Evolutionary conservation across 2,329 filamentous ascomycete species (phyloP).

Genomic region (Paraphaeosphaeria sporulosa): DNA sequence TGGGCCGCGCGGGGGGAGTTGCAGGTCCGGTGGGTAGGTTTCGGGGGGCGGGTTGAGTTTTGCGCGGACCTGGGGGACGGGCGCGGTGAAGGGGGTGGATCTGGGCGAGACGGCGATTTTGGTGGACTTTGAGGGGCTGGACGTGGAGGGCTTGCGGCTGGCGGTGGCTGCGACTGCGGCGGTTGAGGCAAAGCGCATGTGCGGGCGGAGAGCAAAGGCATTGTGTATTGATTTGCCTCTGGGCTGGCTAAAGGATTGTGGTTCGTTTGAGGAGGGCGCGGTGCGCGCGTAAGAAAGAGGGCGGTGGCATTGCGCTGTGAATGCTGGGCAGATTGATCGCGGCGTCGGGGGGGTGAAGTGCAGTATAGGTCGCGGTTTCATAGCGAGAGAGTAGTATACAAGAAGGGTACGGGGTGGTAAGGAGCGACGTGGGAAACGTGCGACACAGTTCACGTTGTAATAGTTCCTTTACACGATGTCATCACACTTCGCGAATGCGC

Average conservation of each 20-base stretch:
- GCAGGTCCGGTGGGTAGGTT: slow-evolving; percentile 75
- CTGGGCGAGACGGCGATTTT: slow-evolving; percentile 15
- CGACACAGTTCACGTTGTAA: neutral
- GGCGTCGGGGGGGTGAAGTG: slow-evolving; percentile 10
- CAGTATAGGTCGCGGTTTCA: slow-evolving; percentile 33
- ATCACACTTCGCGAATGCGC: slow-evolving; percentile 34
- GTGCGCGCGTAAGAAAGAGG: slow-evolving; percentile 10
- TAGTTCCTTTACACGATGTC: slow-evolving; percentile 34
- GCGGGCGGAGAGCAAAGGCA: neutral
- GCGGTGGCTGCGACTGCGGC: slow-evolving; percentile 5
- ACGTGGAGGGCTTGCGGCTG: neutral
- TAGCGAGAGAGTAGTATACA: slow-evolving; percentile 14
- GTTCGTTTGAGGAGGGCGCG: slow-evolving; percentile 16
- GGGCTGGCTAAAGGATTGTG: neutral
- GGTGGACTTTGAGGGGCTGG: neutral
- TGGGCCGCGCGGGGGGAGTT: slow-evolving; percentile 64
- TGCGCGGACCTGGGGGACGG: slow-evolving; percentile 22
- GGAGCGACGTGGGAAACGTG: neutral
- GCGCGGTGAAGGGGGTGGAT: slow-evolving; percentile 9
- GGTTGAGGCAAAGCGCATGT: slow-evolving; percentile 16
- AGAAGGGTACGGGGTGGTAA: slow-evolving; percentile 8
- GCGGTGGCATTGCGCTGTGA: slow-evolving; percentile 13
- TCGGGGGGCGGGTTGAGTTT: slow-evolving; percentile 73
- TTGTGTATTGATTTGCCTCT: neutral
- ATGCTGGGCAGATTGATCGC: slow-evolving; percentile 6